Evolutionary conservation across 106 monocot genomes (phyloP), one percentile per base, ranked within the genome.

Genomic region (Acanthochlamys bracteata): DNA sequence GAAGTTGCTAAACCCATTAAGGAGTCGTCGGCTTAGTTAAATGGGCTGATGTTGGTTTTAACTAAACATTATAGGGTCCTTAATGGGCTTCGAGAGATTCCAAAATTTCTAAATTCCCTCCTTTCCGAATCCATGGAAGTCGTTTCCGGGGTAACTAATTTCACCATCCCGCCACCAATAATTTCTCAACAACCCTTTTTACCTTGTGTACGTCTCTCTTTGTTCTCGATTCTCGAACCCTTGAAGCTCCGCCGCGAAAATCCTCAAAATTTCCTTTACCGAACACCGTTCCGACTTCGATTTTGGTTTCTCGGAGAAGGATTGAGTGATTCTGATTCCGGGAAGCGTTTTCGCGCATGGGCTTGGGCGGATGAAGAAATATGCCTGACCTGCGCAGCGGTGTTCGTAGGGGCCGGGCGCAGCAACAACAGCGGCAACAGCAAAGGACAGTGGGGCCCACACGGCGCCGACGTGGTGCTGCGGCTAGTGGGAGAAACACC

Each of bases 351-450:
- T 1, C 4, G 55, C 19, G n/a, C 55, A 55, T 55, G 55, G 55
- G 55, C n/a, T 77, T 22, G 75, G 54, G 57, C 78, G 26, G 66
- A 77, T 75, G 77, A 82, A 68, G 82, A 81, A 89, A 88, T 76
- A 86, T 83, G 86, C 85, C 83, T 54, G 83, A 78, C 65, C 78
- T 81, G 73, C 80, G 90, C 62, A 86, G 80, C 68, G 80, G 78
- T 68, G 72, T 62, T 59, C 72, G 90, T 40, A 75, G 80, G 73
- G 83, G 80, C 56, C 79, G 90, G 73, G 76, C 64, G 46, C 70
- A 73, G 63, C 65, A 59, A 61, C 73, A 71, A 40, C 74, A 26
- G 42, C 52, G 45, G 59, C 53, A 57, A 10, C 63, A 65, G 65
- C 20, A 60, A 14, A 53, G 25, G 57, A 16, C 66, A 13, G 54